Base-by-base conservation (phyloP, 2,329 filamentous ascomycete genomes). In the Laburnicola sp. region DNA sequence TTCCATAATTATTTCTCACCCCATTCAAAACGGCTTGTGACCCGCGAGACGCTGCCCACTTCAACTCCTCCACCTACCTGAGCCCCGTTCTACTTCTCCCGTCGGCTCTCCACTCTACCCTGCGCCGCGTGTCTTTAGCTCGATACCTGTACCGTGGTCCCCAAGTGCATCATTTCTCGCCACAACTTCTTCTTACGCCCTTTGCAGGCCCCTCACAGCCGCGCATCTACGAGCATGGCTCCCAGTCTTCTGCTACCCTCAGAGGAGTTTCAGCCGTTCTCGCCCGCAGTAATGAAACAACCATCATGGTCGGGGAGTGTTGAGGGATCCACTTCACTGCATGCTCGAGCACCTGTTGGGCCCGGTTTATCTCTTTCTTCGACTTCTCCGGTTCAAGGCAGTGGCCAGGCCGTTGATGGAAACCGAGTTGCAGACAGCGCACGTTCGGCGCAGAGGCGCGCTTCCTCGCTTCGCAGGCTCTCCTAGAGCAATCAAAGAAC, bases 181-280 rank as follows among this genome's bases (percentile, higher is more conserved):
- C 32, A 28, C 32, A 9, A 16, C 11, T 37, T 6, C 26, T 37
- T 27, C 28, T 23, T 36, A 25, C 21, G 2, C 7, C 8, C 6
- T 4, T 23, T 35, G 5, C 44, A 27, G 8, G 10, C 27, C 31
- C 6, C 43, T 23, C 26, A 30, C 43, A n/a, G 26, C 35, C 25
- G 32, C 23, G 30, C 21, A 25, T 28, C 16, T 47, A 52, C 40
- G 48, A 54, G 31, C 3, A 71, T 71, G 68, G 68, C 67, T 36
- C 68, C 68, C 10, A 64, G 66, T 51, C 46, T 68, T 30, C 48
- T 68, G 35, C 57, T 70, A 37, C 57, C 60, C 50, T 52, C 57
- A n/a, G 64, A 67, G 39, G 54, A 63, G 31, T 59, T 50, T 21
- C 54, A 56, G 30, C 31, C 49, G 16, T 58, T 60, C 31, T 54